A percentile compares a stretch with the other conserved stretches of the same genome.
Conservation (phyloP, 441 rosid genomes). For the Biscutella auriculata region DNA sequence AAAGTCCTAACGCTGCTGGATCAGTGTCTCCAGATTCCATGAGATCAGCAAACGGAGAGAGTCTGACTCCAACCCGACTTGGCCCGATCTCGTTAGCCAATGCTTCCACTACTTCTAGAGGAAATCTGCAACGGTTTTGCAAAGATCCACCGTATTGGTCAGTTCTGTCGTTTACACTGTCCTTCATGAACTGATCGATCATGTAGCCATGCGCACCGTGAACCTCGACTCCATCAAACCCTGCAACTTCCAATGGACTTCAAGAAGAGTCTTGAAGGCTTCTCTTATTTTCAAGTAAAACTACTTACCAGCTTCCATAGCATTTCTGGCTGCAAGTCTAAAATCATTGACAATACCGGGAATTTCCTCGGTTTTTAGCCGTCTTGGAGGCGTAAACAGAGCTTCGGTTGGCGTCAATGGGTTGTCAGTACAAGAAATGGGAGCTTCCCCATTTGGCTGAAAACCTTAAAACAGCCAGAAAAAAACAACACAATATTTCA, state of each 20-base stretch:
- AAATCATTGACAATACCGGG: constrained; percentile 37
- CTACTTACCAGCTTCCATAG: constrained; percentile 58
- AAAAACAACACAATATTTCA: too few relatives aligned
- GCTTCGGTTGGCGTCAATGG: constrained; percentile 33
- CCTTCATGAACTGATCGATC: constrained; percentile 34
- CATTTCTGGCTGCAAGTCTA: constrained; percentile 50
- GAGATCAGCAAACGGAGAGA: constrained; percentile 38
- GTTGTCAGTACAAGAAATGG: constrained; percentile 33
- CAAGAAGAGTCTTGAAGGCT: constrained; percentile 3
- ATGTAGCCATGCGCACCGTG: constrained; percentile 35
- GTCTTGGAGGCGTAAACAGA: constrained; percentile 31
- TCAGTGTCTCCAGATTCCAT: constrained; percentile 28
- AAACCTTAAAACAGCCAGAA: not conserved
- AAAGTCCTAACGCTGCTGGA: constrained; percentile 31
- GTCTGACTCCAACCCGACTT: constrained; percentile 31
- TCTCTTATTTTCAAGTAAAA: too few relatives aligned
- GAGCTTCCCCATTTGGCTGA: constrained; percentile 40
- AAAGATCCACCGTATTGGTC: constrained; percentile 34
- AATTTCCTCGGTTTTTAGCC: constrained; percentile 32
- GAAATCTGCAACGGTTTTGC: constrained; percentile 33
- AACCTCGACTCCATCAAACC: constrained; percentile 41
- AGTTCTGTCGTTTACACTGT: constrained; percentile 29
- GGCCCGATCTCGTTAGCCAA: constrained; percentile 34
- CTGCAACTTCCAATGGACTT: too few relatives aligned
- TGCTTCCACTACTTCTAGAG: constrained; percentile 31